Base-by-base conservation (phyloP, 2,329 filamentous ascomycete genomes). In the Exophiala aquamarina region DNA sequence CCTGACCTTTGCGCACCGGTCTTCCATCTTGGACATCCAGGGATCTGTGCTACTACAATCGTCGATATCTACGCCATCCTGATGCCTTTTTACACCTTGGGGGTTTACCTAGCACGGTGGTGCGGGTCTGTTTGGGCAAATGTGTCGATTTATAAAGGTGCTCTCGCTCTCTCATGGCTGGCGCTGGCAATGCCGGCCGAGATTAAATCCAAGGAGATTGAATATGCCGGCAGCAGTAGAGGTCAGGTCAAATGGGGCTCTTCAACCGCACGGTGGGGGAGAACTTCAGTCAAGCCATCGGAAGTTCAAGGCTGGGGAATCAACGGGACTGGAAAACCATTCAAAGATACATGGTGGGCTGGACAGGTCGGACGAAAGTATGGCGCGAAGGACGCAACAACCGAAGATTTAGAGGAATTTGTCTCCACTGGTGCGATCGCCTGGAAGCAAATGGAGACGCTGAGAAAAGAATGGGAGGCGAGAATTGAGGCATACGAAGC, bases 121-220 rank as follows among this genome's bases (percentile, higher is more conserved):
- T 64, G 90, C 19, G 93, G 93, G 39, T 94, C 88, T 2, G 87
- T 87, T 9, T 98, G 93, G 93, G 92, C 97, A 66, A 76, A 80
- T 1, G 76, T 88, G 39, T 78, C 77, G n/a, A 76, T 84, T 1
- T 95, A 95, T 70, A 77, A 79, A 15, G 91, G 86, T 33, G 89
- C 91, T 6, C 78, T 78, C 38, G 82, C 89, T 0, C 79, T 88
- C 4, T 84, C 86, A 18, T 96, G 88, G 86, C 70, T 95, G 5
- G 81, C 86, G 0, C 78, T 97, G 10, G 78, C 84, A 15, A 71
- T 81, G 6, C 78, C 85, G 41, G 57, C 63, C 3, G 60, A 59
- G 4, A 58, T 74, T 11, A 64, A 69, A 34, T 61, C 54, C 19
- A 66, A 67, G 7, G 68, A 70, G 20, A 56, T 57, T 3, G 61